A percentile compares a stretch with the other conserved stretches of the same genome.
These are phyloP conservation scores for Trypanosoma mega DNA, from an alignment of 208 protist species.

Conservation along the genomic window DNA sequence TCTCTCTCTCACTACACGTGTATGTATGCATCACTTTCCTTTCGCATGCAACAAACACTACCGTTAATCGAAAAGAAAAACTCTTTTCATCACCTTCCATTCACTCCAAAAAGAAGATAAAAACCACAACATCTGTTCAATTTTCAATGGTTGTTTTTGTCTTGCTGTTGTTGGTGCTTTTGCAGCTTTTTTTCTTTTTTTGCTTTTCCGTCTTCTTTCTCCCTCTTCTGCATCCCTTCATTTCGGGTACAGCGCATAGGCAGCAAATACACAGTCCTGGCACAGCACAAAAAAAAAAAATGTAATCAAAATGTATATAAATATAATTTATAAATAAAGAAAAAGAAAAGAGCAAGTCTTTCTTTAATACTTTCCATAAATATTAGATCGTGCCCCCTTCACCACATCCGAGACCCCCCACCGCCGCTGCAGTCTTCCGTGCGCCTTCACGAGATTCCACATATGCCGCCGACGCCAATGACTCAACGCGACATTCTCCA, in stretches of 20 bases:
- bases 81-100: too few relatives aligned
- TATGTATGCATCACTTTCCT: too few relatives aligned
- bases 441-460: conserved; percentile 83
- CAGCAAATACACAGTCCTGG: background rate
- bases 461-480: conserved; percentile 85
- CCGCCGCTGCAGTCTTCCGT: conserved; percentile 75
- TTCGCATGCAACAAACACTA: too few relatives aligned
- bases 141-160: too few relatives aligned
- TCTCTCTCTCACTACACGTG: background rate
- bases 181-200: too few relatives aligned
- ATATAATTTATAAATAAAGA: background rate
- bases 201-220: too few relatives aligned
- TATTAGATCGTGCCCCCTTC: conserved; percentile 60
- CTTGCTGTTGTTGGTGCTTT: too few relatives aligned
- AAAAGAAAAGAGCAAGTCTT: background rate
- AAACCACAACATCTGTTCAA: too few relatives aligned
- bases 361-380: conserved; percentile 36
- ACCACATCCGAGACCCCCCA: conserved; percentile 74
- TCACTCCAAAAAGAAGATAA: too few relatives aligned
- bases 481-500: conserved; percentile 79
- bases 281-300: conserved; percentile 4
- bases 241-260: too few relatives aligned
- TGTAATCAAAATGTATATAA: background rate
- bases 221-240: too few relatives aligned
- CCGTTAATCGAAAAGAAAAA: too few relatives aligned